Percentiles rank a stretch among this genome's conserved stretches.
Evolutionary conservation across 2,329 filamentous ascomycete species (phyloP).

Genomic region (Phyllosticta citrichinensis): DNA sequence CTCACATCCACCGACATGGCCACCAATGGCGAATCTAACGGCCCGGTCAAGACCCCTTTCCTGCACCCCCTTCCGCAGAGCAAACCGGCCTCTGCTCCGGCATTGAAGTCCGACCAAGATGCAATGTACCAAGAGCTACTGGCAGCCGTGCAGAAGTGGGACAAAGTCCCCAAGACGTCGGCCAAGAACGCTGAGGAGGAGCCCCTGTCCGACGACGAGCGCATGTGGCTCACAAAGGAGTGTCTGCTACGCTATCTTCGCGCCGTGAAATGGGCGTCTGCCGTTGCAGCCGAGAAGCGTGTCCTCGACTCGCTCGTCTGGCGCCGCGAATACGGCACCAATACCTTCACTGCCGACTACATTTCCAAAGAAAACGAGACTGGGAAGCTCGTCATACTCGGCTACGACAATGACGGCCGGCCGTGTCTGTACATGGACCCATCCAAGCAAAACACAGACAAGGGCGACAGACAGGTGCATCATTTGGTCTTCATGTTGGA

Average conservation of each 20-base stretch:
- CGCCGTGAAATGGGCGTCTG: slow-evolving; percentile 75
- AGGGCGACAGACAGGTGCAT: slow-evolving; percentile 76
- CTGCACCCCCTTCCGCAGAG: slow-evolving; percentile 36
- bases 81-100: slow-evolving; percentile 45
- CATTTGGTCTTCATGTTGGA: slow-evolving; percentile 96
- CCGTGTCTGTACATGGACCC: slow-evolving; percentile 88
- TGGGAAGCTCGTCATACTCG: slow-evolving; percentile 84
- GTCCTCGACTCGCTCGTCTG: slow-evolving; percentile 72
- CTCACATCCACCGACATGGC: background rate
- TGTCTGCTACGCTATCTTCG: slow-evolving; percentile 88
- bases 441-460: slow-evolving; percentile 83
- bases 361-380: slow-evolving; percentile 93
- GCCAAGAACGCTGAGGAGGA: slow-evolving; percentile 48
- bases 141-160: slow-evolving; percentile 59
- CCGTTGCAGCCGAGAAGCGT: slow-evolving; percentile 66
- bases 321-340: slow-evolving; percentile 82
- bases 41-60: slow-evolving; percentile 21
- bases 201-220: slow-evolving; percentile 68
- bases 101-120: slow-evolving; percentile 66
- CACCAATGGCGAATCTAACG: background rate
- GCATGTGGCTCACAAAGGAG: slow-evolving; percentile 83
- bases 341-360: slow-evolving; percentile 67
- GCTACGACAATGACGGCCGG: slow-evolving; percentile 76
- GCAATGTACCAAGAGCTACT: slow-evolving; percentile 74
- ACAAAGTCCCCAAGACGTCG: slow-evolving; percentile 54